A percentile compares a stretch with the other conserved stretches of the same genome.
Conservation (phyloP, 2,329 filamentous ascomycete genomes). For the Trichoderma lentiforme region DNA sequence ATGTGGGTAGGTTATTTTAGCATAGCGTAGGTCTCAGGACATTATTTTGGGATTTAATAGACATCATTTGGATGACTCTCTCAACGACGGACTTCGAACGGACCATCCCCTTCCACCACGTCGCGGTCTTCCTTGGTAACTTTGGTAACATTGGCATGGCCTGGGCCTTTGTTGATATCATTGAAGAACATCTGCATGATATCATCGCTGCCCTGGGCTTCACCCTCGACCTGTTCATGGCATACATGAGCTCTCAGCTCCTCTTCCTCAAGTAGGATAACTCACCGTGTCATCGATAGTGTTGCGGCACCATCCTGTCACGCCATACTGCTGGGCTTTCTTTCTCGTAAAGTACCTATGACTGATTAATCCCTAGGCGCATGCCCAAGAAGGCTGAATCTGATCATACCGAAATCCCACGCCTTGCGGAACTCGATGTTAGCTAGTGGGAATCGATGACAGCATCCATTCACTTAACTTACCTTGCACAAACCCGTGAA, state of each 20-base stretch:
- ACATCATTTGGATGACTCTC: neutral
- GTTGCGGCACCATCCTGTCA: conserved; percentile 63
- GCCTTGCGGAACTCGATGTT: conserved; percentile 38
- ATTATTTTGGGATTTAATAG: neutral
- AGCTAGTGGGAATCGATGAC: conserved; percentile 19
- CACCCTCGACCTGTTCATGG: conserved; percentile 71
- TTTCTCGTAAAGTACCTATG: conserved; percentile 53
- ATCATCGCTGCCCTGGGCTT: conserved; percentile 73
- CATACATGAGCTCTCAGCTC: neutral
- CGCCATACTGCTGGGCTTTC: conserved; percentile 45
- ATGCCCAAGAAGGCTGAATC: neutral
- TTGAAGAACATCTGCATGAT: conserved; percentile 67
- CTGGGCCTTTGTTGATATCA: conserved; percentile 72
- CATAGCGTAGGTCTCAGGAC: neutral
- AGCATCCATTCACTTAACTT: conserved; percentile 30
- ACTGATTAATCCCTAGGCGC: neutral
- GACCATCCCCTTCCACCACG: conserved; percentile 62
- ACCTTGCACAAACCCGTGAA: conserved; percentile 67
- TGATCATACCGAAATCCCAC: conserved; percentile 51
- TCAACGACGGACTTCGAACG: conserved; percentile 56
- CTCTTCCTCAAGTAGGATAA: neutral
- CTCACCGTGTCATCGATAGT: conserved; percentile 53
- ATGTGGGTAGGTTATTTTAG: neutral
- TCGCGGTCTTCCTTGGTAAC: conserved; percentile 68
- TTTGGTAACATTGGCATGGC: conserved; percentile 67